These are phyloP conservation scores for Zizania latifolia DNA, from an alignment of 176 grass and related monocot genomes.

Conservation along the genomic window DNA sequence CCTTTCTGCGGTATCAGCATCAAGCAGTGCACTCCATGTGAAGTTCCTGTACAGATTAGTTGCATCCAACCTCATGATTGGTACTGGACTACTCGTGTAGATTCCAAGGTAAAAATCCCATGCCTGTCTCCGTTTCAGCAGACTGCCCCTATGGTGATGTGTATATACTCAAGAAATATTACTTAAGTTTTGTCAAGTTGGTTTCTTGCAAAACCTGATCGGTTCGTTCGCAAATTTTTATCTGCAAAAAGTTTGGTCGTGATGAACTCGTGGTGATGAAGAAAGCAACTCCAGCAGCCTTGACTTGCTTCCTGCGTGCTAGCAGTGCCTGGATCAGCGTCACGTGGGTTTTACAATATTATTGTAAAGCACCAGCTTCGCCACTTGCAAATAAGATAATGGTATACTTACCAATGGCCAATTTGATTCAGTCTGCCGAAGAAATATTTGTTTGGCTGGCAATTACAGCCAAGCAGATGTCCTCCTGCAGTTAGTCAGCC, in stretches of 20 bases:
- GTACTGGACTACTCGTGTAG: background rate
- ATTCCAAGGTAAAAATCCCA: background rate
- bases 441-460: background rate
- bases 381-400: background rate
- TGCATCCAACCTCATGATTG: background rate
- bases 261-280: background rate
- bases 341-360: slow-evolving; percentile 24
- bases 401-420: background rate
- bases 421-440: background rate
- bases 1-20: background rate
- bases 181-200: background rate
- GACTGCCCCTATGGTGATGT: background rate
- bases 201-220: background rate
- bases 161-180: background rate
- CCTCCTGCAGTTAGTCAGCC: background rate
- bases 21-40: background rate
- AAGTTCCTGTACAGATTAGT: background rate
- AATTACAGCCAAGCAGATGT: background rate
- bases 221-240: background rate
- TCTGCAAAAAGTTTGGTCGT: background rate
- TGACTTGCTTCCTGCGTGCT: background rate
- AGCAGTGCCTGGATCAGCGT: background rate
- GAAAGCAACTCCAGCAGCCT: background rate
- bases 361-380: background rate
- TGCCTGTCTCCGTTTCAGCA: background rate